Conservation (phyloP, 495 filamentous ascomycete species). For the Hypoxylon fragiforme region DNA sequence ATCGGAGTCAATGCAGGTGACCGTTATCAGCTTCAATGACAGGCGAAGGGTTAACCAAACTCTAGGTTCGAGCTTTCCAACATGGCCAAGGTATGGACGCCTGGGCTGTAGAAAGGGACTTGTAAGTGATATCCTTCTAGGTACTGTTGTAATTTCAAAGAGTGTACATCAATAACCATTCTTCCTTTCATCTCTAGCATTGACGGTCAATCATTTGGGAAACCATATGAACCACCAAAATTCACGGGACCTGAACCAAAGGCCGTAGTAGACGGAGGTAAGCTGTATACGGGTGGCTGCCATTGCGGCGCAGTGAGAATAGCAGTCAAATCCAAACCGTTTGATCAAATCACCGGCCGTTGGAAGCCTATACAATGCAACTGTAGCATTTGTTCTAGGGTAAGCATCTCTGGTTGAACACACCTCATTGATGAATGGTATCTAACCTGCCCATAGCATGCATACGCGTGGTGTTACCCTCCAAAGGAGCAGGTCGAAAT, state of each 20-base stretch:
- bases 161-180: background rate
- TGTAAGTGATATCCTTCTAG: conserved; percentile 28
- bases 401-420: conserved; percentile 33
- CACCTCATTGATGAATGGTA: background rate
- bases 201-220: conserved; percentile 39
- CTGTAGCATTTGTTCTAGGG: conserved; percentile 50
- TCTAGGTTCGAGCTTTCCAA: conserved; percentile 33
- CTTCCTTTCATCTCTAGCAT: conserved; percentile 27
- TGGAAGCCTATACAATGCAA: conserved; percentile 42
- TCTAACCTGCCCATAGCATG: conserved; percentile 22
- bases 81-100: conserved; percentile 44
- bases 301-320: conserved; percentile 55
- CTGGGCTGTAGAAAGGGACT: conserved; percentile 34
- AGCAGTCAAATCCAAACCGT: conserved; percentile 42
- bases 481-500: conserved; percentile 34
- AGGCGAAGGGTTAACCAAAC: conserved; percentile 10
- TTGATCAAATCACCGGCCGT: conserved; percentile 35
- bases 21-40: background rate
- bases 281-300: conserved; percentile 53
- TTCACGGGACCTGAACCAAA: conserved; percentile 48
- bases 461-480: conserved; percentile 44
- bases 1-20: conserved; percentile 32
- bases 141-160: background rate
- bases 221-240: conserved; percentile 36
- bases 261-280: conserved; percentile 39